These are phyloP conservation scores for Irpex lacteus DNA, from an alignment of 1,284 basidiomycete genomes.

Conservation along the genomic window DNA sequence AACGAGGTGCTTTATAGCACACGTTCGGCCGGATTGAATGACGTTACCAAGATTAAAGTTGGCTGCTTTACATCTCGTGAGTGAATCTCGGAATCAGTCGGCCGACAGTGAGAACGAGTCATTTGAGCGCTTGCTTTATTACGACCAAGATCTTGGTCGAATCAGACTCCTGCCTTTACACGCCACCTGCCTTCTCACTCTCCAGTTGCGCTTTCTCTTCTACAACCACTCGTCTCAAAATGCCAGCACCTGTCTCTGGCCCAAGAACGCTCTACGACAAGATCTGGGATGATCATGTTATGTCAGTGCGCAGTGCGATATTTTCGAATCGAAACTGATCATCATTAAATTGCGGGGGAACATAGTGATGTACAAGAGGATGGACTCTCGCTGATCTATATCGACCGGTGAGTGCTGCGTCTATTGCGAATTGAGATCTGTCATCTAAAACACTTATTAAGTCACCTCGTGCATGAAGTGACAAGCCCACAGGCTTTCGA, in stretches of 20 bases:
- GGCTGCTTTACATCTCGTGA: not conserved
- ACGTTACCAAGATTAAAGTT: not conserved
- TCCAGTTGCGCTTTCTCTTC: not conserved
- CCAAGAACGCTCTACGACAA: conserved; percentile 93
- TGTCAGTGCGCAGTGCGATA: conserved; percentile 47
- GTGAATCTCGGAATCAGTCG: conserved; percentile 3
- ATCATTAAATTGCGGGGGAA: conserved; percentile 4
- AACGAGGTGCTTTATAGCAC: not conserved
- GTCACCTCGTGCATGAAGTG: conserved; percentile 94
- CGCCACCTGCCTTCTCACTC: not conserved
- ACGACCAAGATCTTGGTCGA: not conserved
- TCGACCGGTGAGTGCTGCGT: conserved; percentile 67
- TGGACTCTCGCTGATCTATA: conserved; percentile 88
- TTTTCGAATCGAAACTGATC: conserved; percentile 3
- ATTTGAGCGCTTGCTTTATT: not conserved
- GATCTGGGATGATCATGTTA: conserved; percentile 94
- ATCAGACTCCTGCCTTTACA: not conserved
- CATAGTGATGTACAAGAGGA: conserved; percentile 72
- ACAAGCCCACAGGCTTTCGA: conserved; percentile 97
- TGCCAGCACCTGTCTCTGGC: conserved; percentile 53
- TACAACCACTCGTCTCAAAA: conserved; percentile 22
- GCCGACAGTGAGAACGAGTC: conserved; percentile 13
- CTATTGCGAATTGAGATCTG: not conserved
- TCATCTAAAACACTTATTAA: conserved; percentile 28
- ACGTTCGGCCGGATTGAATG: not conserved